A percentile compares a stretch with the other conserved stretches of the same genome.
Evolutionary conservation across 352 stramenopile genomes (phyloP).

Genomic region (Saprolegnia parasitica): DNA sequence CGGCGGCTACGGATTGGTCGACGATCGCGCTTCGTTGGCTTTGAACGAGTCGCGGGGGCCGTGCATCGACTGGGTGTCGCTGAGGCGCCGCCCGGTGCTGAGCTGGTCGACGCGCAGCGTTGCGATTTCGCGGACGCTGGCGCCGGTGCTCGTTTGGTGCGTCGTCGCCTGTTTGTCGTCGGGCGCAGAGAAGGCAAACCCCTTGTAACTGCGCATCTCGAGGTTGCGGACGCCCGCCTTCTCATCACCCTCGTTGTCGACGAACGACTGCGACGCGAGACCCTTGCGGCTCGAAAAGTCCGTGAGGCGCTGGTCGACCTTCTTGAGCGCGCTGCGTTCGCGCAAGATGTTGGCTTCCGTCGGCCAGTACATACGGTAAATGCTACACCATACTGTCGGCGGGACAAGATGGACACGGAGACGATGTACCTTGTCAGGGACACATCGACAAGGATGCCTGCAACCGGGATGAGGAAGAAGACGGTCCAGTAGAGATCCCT

Average conservation of each 20-base stretch:
- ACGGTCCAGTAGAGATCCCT: conserved; percentile 67
- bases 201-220: conserved; percentile 19
- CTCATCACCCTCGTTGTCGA: conserved; percentile 11
- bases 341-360: conserved; percentile 61
- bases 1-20: too few relatives aligned
- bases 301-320: conserved; percentile 14
- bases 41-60: neutral
- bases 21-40: too few relatives aligned
- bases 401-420: neutral
- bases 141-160: neutral
- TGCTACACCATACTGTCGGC: conserved; percentile 31
- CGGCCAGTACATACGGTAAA: conserved; percentile 61
- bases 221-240: conserved; percentile 24
- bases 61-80: neutral
- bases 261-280: neutral
- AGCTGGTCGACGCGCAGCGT: conserved; percentile 26
- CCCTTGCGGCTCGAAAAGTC: conserved; percentile 11
- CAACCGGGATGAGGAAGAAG: conserved; percentile 57
- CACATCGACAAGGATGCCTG: conserved; percentile 56
- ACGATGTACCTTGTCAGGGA: conserved; percentile 55
- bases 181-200: conserved; percentile 25
- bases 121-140: conserved; percentile 11
- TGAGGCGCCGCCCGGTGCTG: conserved; percentile 2
- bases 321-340: conserved; percentile 33
- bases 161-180: conserved; percentile 20